Evolutionary conservation across 2,329 filamentous ascomycete species (phyloP).

Genomic region (Cladosporium oxysporum): DNA sequence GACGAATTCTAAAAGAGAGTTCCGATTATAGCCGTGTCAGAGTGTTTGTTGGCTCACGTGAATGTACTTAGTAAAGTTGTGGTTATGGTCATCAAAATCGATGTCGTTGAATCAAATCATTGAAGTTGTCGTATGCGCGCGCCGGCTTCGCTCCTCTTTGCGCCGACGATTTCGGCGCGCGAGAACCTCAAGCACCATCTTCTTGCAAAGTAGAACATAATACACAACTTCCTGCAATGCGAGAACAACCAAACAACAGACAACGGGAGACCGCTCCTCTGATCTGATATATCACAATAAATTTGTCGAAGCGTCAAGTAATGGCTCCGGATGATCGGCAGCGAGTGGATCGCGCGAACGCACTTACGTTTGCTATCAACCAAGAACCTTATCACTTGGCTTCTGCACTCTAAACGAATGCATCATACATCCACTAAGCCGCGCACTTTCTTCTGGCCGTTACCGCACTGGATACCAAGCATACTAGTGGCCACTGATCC

Average conservation of each 20-base stretch:
- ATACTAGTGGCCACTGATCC: neutral
- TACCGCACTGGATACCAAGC: neutral
- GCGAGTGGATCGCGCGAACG: neutral
- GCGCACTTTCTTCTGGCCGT: neutral
- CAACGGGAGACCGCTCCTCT: neutral
- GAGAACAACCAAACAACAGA: neutral
- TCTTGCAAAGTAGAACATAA: neutral
- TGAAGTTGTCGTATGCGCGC: too few species aligned
- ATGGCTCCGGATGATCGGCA: neutral
- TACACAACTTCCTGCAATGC: neutral
- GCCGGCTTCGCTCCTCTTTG: too few species aligned
- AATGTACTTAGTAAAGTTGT: neutral
- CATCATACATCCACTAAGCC: neutral
- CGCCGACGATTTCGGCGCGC: neutral
- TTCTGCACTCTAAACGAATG: neutral
- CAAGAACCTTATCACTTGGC: slow-evolving; percentile 16
- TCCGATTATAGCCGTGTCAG: neutral
- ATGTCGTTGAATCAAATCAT: neutral
- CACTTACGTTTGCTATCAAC: slow-evolving; percentile 17
- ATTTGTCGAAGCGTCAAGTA: slow-evolving; percentile 16
- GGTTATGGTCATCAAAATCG: neutral
- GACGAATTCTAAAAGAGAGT: neutral
- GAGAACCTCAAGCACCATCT: neutral
- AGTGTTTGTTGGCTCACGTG: neutral
- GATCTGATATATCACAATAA: neutral